Conservation (phyloP, 73 alveolate species). For the Effrenium voratum region DNA sequence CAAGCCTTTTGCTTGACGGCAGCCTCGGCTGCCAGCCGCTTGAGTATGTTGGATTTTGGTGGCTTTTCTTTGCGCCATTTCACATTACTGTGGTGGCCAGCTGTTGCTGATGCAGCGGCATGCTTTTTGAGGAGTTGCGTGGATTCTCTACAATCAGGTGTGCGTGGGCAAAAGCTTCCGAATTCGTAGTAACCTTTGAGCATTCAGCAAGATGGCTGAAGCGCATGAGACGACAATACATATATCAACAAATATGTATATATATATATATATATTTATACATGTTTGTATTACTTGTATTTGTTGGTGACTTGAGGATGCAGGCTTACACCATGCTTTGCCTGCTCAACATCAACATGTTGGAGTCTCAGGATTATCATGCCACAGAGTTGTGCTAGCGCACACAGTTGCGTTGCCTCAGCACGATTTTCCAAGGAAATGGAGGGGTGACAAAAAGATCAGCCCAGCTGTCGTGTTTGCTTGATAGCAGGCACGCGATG, state of each 20-base stretch:
- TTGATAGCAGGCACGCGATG: not conserved
- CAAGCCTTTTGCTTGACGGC: too few relatives aligned
- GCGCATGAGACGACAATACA: not conserved
- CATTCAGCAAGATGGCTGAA: not conserved
- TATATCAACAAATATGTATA: not conserved
- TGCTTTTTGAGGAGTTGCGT: too few relatives aligned
- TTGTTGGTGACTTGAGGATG: constrained; percentile 27
- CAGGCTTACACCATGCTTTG: constrained; percentile 80
- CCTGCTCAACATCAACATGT: constrained; percentile 90
- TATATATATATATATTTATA: not conserved
- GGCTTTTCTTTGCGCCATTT: too few relatives aligned
- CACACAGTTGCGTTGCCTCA: not conserved
- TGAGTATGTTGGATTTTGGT: too few relatives aligned
- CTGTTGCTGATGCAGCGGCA: too few relatives aligned
- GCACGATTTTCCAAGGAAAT: constrained; percentile 11
- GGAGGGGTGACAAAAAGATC: constrained; percentile 90
- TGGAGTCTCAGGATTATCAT: not conserved
- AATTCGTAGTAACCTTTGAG: too few relatives aligned
- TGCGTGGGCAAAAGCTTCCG: not conserved
- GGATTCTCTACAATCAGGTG: too few relatives aligned
- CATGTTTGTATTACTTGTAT: not conserved
- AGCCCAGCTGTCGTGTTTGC: not conserved
- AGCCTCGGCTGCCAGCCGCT: too few relatives aligned
- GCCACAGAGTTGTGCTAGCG: not conserved
- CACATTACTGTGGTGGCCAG: too few relatives aligned